Base-by-base conservation (phyloP, 768 basidiomycete genomes). In the Mrakia frigida region DNA sequence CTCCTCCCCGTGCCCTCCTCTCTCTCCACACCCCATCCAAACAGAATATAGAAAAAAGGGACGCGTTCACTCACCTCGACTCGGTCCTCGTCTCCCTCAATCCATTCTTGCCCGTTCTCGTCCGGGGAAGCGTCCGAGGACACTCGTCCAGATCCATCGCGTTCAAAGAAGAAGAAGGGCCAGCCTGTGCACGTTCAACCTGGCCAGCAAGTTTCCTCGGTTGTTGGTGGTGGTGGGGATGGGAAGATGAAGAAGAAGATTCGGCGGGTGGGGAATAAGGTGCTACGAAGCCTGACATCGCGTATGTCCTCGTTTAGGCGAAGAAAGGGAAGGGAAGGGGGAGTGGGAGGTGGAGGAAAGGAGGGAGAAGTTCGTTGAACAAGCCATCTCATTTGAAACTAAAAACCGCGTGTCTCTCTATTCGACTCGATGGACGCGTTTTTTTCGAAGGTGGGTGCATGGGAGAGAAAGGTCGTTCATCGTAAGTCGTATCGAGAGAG, bases 181-280 rank as follows among this genome's bases (percentile, higher is more conserved):
- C n/a, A 9, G 56, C 35, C 21, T 7, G 53, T 23, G 14, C 53
- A n/a, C n/a, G n/a, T 23, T 14, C 65, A 39, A 56, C 46, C 37
- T 28, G 46, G 31, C 73, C 60, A 33, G 50, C 61, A 33, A 31
- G 43, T n/a, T 56, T 23, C 37, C 53, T 31, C 31, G 2, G 5
- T 43, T 43, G 43, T n/a, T n/a, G 43, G 11, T 43, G 43, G 43
- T 9, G 43, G 43, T 13, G 43, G 6, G 43, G 16, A 14, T 43
- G 11, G 21, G 16, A 16, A 21, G 33, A 33, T 41, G n/a, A 59
- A 25, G 60, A 31, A 11, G 23, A 69, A 7, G 46, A 60, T 25
- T 63, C 73, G n/a, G 61, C 73, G 18, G 73, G 73, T 18, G 73
- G 73, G n/a, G 73, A 74, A 33, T 50, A 53, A n/a, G 73, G 73